These are phyloP conservation scores for Curvularia lunata DNA, from an alignment of 2,329 filamentous ascomycete genomes.

Conservation along the genomic window DNA sequence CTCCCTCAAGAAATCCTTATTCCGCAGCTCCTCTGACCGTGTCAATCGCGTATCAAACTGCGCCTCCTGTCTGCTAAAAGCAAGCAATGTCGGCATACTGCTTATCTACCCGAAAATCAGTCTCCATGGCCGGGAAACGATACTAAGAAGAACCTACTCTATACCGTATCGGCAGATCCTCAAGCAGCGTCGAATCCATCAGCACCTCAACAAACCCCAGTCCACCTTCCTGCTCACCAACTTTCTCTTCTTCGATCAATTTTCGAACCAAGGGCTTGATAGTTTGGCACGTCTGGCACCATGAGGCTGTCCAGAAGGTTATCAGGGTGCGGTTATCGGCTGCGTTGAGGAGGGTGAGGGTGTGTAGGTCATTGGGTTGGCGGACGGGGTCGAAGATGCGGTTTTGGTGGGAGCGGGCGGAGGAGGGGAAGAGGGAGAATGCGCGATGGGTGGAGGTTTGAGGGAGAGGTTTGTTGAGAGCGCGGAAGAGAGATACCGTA, in stretches of 20 bases:
- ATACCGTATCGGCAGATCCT: constrained; percentile 51
- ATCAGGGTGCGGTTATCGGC: constrained; percentile 54
- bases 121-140: background rate
- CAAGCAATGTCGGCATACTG: constrained; percentile 57
- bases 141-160: constrained; percentile 12
- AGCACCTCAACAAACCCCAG: constrained; percentile 58
- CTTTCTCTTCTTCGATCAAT: constrained; percentile 53
- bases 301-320: constrained; percentile 59
- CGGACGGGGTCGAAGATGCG: constrained; percentile 53
- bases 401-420: constrained; percentile 30
- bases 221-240: constrained; percentile 55
- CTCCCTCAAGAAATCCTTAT: constrained; percentile 51
- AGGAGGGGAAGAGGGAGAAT: constrained; percentile 27
- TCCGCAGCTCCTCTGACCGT: constrained; percentile 54
- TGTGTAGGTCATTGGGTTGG: constrained; percentile 55
- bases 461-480: background rate
- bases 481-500: background rate
- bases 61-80: constrained; percentile 58
- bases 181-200: constrained; percentile 55
- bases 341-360: constrained; percentile 56
- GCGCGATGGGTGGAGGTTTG: constrained; percentile 8
- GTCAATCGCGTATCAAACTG: constrained; percentile 56
- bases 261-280: constrained; percentile 52
- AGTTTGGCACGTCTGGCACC: constrained; percentile 54
- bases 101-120: constrained; percentile 22